Evolutionary conservation across 768 basidiomycete genomes (phyloP).

Genomic region (Porpolomopsis calyptriformis): DNA sequence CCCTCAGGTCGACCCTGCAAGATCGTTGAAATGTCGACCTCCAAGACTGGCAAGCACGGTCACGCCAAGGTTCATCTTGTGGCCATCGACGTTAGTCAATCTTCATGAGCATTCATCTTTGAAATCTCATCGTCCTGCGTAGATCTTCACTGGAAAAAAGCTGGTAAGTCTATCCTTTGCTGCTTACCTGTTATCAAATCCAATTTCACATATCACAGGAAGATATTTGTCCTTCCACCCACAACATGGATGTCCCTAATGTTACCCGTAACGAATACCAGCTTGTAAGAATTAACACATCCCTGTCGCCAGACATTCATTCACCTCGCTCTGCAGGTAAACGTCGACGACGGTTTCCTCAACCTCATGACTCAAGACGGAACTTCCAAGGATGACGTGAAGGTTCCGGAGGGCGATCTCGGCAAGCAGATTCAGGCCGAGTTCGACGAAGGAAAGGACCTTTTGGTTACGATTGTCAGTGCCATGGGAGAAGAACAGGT

Average conservation of each 20-base stretch:
- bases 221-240: constrained; percentile 93
- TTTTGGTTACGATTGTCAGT: constrained; percentile 74
- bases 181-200: constrained; percentile 2
- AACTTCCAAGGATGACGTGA: constrained; percentile 83
- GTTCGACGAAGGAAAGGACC: constrained; percentile 83
- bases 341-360: constrained; percentile 91
- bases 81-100: constrained; percentile 77
- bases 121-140: constrained; percentile 7
- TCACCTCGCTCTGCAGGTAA: constrained; percentile 36
- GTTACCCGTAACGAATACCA: constrained; percentile 84
- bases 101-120: constrained; percentile 1
- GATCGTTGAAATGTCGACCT: constrained; percentile 98
- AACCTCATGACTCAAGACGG: constrained; percentile 87
- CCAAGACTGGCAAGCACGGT: constrained; percentile 99
- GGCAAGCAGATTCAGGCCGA: constrained; percentile 57
- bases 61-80: constrained; percentile 99
- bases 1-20: constrained; percentile 85
- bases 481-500: constrained; percentile 93
- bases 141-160: constrained; percentile 99
- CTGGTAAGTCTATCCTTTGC: constrained; percentile 42
- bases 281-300: constrained; percentile 46
- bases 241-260: constrained; percentile 99
- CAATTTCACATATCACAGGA: constrained; percentile 44
- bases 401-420: constrained; percentile 76
- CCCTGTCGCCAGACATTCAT: constrained; percentile 5